Base-by-base conservation (phyloP, 441 rosid genomes). In the Erysimum cheiri region DNA sequence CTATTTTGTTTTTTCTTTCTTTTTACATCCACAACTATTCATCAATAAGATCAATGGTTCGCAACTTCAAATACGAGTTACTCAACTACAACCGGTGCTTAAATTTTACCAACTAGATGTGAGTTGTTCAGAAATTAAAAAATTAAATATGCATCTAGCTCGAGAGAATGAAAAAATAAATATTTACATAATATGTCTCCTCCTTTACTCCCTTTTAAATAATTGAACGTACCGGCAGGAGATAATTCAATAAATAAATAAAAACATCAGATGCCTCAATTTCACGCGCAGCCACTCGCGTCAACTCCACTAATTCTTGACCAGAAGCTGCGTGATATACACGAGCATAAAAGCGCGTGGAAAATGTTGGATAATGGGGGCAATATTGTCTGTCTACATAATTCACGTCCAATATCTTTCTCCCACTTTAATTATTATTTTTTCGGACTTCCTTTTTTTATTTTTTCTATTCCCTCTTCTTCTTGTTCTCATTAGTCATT, bases 161-260 rank as follows among this genome's bases (percentile, higher is more conserved):
- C 12, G 13, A 40, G 3, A 26, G 43, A 67, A 67, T 31, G 22
- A 22, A 28, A 5, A 68, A 36, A 15, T 11, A 26, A 68, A 46
- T 37, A 40, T 14, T 70, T 60, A 40, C 17, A 9, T 17, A 50
- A 29, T 31, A 10, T 24, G 19, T 43, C 17, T 10, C 19, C 15
- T 36, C 39, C 59, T 69, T 48, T 29, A 70, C 41, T 39, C 15
- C 19, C 35, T 61, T 60, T 40, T n/a, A 61, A 70, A 52, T 60
- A 60, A 70, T 60, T 50, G 68, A 52, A 41, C 74, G 24, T 55
- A 67, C 14, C 61, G n/a, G 64, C 10, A 41, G 26, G 44, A 50
- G 17, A 60, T 49, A 19, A 57, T 36, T 19, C 31, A 57, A 17
- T 56, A 17, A 15, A 57, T 6, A 11, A 7, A 36, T 22, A 22